phyloP scores from a whole-genome alignment of 1,284 basidiomycete species.

The Austropuccinia psidii region DNA sequence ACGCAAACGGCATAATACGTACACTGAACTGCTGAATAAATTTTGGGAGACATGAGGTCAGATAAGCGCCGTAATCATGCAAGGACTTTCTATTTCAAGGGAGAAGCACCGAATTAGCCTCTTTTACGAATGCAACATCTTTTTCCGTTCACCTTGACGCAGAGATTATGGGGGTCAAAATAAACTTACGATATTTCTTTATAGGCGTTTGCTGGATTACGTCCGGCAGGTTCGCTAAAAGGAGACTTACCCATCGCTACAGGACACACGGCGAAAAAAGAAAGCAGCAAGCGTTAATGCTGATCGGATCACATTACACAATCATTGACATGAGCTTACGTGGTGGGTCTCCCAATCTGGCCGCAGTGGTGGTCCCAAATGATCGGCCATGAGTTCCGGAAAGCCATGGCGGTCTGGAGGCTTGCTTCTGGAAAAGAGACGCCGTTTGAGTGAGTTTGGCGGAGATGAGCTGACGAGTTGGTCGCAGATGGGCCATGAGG shows the following conservation, averaged over 20 bases:
- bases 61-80: constrained; percentile 52
- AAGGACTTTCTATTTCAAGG: constrained; percentile 18
- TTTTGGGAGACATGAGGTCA: constrained; percentile 79
- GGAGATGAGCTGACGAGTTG: no score
- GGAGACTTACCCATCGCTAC: constrained; percentile 30
- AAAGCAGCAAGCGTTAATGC: neutral
- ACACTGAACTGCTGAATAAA: constrained; percentile 90
- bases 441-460: no score
- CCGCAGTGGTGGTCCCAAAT: neutral
- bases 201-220: constrained; percentile 15
- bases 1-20: neutral
- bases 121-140: no score
- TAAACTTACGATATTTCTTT: constrained; percentile 21
- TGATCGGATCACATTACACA: neutral
- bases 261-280: neutral
- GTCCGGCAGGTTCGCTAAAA: constrained; percentile 27
- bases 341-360: constrained; percentile 19
- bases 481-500: no score
- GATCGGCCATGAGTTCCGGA: neutral
- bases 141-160: neutral
- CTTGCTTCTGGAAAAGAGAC: no score
- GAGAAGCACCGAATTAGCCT: no score
- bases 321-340: constrained; percentile 11
- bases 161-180: neutral
- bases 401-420: no score